These are phyloP conservation scores for Lithocarpus polystachyus DNA, from an alignment of 306 rosid genomes.

Conservation along the genomic window DNA sequence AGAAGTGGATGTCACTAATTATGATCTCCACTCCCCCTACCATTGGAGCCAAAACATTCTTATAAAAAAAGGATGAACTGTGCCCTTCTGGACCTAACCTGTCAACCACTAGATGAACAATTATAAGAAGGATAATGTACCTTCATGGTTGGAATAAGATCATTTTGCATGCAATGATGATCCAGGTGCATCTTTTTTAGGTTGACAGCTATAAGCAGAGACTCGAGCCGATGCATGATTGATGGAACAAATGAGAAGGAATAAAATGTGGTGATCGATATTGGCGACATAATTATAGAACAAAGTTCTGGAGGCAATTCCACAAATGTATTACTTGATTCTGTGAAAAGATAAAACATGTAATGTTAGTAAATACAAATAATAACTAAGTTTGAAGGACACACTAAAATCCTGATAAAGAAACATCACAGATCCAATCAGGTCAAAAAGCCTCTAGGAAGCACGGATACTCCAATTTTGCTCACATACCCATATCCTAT, in stretches of 20 bases:
- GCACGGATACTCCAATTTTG: too few relatives aligned
- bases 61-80: neutral
- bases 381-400: neutral
- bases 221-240: slow-evolving; percentile 74
- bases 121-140: slow-evolving; percentile 21
- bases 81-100: neutral
- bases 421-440: neutral
- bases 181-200: slow-evolving; percentile 56
- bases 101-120: neutral
- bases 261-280: slow-evolving; percentile 43
- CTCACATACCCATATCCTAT: too few relatives aligned
- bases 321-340: slow-evolving; percentile 38
- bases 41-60: too few relatives aligned
- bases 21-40: too few relatives aligned
- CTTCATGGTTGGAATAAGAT: slow-evolving; percentile 49
- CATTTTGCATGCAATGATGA: slow-evolving; percentile 51
- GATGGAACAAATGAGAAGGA: slow-evolving; percentile 73
- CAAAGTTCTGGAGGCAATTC: slow-evolving; percentile 90
- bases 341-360: slow-evolving; percentile 44
- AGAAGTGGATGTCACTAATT: too few relatives aligned
- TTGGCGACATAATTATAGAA: slow-evolving; percentile 61
- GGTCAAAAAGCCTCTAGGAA: neutral
- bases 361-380: neutral
- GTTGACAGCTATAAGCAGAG: slow-evolving; percentile 59
- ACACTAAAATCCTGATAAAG: neutral